Evolutionary conservation across 108 stramenopile genomes (phyloP), one percentile per base, ranked within the genome.

Genomic region (Stephanodiscus triporus): DNA sequence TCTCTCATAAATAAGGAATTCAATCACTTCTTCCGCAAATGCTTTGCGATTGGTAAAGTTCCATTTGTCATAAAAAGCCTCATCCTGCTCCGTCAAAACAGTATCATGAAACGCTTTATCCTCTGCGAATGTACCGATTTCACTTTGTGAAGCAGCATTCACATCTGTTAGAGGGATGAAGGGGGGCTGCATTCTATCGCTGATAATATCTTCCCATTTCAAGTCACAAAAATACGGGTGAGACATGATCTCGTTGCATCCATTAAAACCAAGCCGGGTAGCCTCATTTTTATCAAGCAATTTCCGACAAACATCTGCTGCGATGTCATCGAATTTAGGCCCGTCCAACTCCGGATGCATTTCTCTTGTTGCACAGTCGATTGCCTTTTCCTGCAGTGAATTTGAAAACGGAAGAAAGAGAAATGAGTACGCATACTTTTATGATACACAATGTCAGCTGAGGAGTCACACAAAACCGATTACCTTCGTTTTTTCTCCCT

Each of bases 141-240:
- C 93, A 66, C 88, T 88, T 76, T 95, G 93, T 24, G 87, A 84
- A 47, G 93, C 91, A 29, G 95, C 96, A 72, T 98, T 98, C 30
- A 97, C 91, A 73, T 97, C 95, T 83, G 94, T 95, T 53, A 89
- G 86, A 19, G 97, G 97, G 9, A 88, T 69, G 63, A 88, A 96
- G 13, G 97, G 97, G 19, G 96, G 95, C 45, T 62, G 55, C 58
- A 81, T 81, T 54, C 79, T 77, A 78, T 93, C 91, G n/a, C 86
- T 72, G 30, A 86, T 72, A 29, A 96, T 87, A 24, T 80, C 65
- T 54, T 97, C 96, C 91, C 91, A 95, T 59, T 96, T 88, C 32
- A 94, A 43, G 27, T 85, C 87, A 59, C 75, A 70, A 68, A 96
- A 98, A 88, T 86, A 98, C 24, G 91, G 90, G 80, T 98, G 97